Conservation (phyloP, 768 basidiomycete genomes). For the Trametes meyenii region DNA sequence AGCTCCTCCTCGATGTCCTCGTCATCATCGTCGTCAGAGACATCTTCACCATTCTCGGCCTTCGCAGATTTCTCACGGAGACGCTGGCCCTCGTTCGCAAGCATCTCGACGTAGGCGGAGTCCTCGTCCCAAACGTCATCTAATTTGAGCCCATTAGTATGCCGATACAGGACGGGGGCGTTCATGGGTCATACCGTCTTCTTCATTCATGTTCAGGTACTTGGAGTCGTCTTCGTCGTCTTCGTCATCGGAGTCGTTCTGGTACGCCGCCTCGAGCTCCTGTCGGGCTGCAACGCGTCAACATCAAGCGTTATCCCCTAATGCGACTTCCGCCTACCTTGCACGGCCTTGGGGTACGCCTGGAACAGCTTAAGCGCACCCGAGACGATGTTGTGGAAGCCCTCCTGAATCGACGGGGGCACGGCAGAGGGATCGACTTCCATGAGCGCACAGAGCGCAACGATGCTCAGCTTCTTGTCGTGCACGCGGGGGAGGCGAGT, state of each 20-base stretch:
- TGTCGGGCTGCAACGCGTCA: conserved; percentile 49
- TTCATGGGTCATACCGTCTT: conserved; percentile 51
- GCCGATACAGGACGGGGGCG: background rate
- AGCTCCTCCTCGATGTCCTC: conserved; percentile 81
- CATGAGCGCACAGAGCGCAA: conserved; percentile 76
- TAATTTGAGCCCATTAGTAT: conserved; percentile 28
- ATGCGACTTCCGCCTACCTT: conserved; percentile 48
- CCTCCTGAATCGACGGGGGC: conserved; percentile 62
- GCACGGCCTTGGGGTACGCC: conserved; percentile 74
- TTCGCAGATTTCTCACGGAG: conserved; percentile 65
- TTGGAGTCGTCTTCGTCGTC: conserved; percentile 54
- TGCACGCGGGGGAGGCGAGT: conserved; percentile 79
- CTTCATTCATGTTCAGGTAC: conserved; percentile 64
- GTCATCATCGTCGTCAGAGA: conserved; percentile 41
- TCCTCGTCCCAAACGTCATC: conserved; percentile 93
- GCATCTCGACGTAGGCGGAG: conserved; percentile 84
- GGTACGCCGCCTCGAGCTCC: conserved; percentile 55
- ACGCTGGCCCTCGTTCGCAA: conserved; percentile 83
- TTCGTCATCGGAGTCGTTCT: conserved; percentile 45
- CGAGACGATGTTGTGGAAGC: conserved; percentile 76
- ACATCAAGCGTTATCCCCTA: background rate
- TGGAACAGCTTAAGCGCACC: conserved; percentile 77
- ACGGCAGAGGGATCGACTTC: conserved; percentile 63
- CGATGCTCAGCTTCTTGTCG: conserved; percentile 83
- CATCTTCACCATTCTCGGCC: conserved; percentile 36